Percentiles rank a stretch among this genome's conserved stretches.
phyloP scores from a whole-genome alignment of 2,329 filamentous ascomycete species.

The Dactylellina leptospora region DNA sequence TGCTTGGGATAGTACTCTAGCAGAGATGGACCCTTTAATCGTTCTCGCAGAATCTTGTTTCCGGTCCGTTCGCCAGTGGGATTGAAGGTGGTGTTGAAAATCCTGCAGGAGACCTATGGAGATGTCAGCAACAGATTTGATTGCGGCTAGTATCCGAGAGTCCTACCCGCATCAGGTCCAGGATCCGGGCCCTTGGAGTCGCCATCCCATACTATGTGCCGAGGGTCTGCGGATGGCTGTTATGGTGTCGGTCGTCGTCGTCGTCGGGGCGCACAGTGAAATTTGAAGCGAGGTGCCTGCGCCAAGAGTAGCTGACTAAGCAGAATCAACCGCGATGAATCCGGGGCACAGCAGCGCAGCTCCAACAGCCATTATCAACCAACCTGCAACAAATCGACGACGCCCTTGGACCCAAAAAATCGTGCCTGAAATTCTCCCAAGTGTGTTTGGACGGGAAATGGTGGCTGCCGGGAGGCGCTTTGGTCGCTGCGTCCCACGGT shows the following conservation, averaged over 20 bases:
- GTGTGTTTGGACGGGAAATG: not conserved
- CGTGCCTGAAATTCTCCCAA: not conserved
- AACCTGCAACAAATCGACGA: too few species aligned
- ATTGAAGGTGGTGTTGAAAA: slow-evolving; percentile 93
- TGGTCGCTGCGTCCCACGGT: not conserved
- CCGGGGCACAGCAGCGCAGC: too few species aligned
- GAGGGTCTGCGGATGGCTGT: not conserved
- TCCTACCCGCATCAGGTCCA: slow-evolving; percentile 50
- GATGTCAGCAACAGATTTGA: slow-evolving; percentile 53
- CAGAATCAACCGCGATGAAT: too few species aligned
- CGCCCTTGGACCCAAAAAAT: too few species aligned
- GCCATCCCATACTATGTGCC: slow-evolving; percentile 32
- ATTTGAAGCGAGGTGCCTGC: not conserved
- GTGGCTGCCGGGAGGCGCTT: not conserved
- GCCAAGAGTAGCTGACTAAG: slow-evolving; percentile 31
- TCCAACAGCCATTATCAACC: not conserved
- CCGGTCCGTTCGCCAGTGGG: slow-evolving; percentile 81
- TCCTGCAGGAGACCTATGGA: slow-evolving; percentile 80
- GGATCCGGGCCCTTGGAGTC: slow-evolving; percentile 43
- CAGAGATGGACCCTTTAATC: slow-evolving; percentile 82
- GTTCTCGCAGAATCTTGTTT: slow-evolving; percentile 90
- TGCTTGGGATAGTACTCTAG: slow-evolving; percentile 88
- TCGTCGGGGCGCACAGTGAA: not conserved
- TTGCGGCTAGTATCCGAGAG: not conserved
- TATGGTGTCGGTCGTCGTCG: not conserved